A percentile compares a stretch with the other conserved stretches of the same genome.
These are phyloP conservation scores for Cutaneotrichosporon dermatis DNA, from an alignment of 1,284 basidiomycete species.

Conservation along the genomic window DNA sequence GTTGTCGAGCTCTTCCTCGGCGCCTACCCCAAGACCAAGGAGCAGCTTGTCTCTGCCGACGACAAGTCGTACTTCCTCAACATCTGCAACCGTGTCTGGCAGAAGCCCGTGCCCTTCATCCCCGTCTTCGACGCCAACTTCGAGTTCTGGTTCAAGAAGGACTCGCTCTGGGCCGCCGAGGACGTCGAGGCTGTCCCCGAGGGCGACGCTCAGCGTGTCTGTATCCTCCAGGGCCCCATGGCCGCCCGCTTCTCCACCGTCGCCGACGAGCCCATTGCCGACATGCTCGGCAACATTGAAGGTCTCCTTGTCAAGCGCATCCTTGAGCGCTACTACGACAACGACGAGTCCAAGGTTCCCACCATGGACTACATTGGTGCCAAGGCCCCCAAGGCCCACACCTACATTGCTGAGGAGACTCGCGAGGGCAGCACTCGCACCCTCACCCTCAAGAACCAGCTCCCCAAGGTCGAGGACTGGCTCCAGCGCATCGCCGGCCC, in stretches of 20 bases:
- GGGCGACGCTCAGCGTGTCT: slow-evolving; percentile 95
- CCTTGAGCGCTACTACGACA: slow-evolving; percentile 73
- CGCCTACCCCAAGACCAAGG: slow-evolving; percentile 72
- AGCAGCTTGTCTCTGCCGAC: slow-evolving; percentile 88
- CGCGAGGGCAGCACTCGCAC: slow-evolving; percentile 55
- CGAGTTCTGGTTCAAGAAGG: slow-evolving; percentile 99
- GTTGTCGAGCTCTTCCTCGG: slow-evolving; percentile 82
- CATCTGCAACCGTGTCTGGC: slow-evolving; percentile 87
- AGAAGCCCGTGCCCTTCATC: slow-evolving; percentile 98
- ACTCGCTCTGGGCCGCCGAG: slow-evolving; percentile 96
- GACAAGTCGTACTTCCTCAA: slow-evolving; percentile 94
- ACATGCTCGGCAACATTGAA: slow-evolving; percentile 85
- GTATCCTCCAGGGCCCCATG: slow-evolving; percentile 94
- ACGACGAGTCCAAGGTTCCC: slow-evolving; percentile 74
- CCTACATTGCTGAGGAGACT: slow-evolving; percentile 53
- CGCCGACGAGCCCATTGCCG: slow-evolving; percentile 90
- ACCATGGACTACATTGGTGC: slow-evolving; percentile 79
- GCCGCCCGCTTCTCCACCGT: slow-evolving; percentile 80
- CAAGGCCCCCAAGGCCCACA: slow-evolving; percentile 49
- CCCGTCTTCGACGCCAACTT: slow-evolving; percentile 90
- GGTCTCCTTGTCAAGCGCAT: slow-evolving; percentile 70
- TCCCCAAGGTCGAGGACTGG: slow-evolving; percentile 70
- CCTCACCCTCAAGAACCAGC: slow-evolving; percentile 57
- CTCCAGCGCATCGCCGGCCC: slow-evolving; percentile 77
- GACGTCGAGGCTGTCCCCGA: slow-evolving; percentile 98